Evolutionary conservation across 768 basidiomycete species (phyloP).

Genomic region (Mrakia hoshinonis): DNA sequence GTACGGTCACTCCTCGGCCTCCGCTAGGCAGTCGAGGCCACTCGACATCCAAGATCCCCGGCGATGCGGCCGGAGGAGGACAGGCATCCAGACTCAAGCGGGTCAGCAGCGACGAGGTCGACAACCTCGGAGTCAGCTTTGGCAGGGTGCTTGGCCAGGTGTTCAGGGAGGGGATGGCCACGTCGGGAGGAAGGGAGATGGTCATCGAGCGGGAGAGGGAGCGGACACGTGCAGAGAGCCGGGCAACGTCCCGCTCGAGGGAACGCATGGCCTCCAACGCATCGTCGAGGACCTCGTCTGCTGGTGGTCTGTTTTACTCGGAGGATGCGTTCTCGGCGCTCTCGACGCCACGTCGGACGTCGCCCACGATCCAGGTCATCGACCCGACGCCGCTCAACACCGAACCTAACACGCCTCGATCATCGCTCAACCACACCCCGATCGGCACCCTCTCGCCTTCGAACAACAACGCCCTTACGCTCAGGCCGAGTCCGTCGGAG

Average conservation of each 20-base stretch:
- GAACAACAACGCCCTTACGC: background rate
- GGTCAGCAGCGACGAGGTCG: background rate
- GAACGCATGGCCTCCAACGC: background rate
- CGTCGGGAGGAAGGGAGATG: slow-evolving; percentile 2
- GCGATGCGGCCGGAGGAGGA: background rate
- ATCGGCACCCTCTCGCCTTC: background rate
- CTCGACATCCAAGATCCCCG: slow-evolving; percentile 6
- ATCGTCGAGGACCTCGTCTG: background rate
- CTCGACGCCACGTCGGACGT: background rate
- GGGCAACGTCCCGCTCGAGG: background rate
- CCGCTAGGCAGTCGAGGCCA: background rate
- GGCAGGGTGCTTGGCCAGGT: slow-evolving; percentile 28
- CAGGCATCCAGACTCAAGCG: background rate
- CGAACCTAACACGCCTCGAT: slow-evolving; percentile 6
- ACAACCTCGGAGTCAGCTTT: slow-evolving; percentile 13
- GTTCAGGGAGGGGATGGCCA: slow-evolving; percentile 25
- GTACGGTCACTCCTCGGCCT: slow-evolving; percentile 9
- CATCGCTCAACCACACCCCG: background rate
- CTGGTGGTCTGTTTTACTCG: background rate
- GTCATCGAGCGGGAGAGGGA: background rate
- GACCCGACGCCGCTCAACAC: slow-evolving; percentile 28
- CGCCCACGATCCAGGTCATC: slow-evolving; percentile 15
- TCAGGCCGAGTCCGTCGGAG: background rate
- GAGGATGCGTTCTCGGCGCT: background rate
- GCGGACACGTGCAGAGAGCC: slow-evolving; percentile 10